These are phyloP conservation scores for Cryptosporidium parvum DNA, from an alignment of 169 alveolate species.

Conservation along the genomic window DNA sequence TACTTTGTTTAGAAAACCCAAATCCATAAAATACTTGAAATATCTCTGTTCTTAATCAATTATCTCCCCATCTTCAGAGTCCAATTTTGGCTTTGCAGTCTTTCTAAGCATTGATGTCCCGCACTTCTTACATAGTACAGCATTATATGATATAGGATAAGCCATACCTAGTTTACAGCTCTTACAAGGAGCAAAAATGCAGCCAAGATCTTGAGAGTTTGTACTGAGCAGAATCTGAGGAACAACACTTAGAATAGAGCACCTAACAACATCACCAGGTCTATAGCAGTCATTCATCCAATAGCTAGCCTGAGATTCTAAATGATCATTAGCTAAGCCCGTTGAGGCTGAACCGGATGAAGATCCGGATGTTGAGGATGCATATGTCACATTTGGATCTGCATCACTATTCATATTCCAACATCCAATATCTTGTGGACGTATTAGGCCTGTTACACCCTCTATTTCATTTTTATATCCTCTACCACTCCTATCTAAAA, in stretches of 20 bases:
- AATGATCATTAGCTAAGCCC: constrained; percentile 38
- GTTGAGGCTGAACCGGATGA: constrained; percentile 4
- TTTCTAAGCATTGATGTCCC: constrained; percentile 54
- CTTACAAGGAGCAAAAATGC: constrained; percentile 59
- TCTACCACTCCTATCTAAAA: constrained; percentile 23
- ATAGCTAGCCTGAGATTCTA: constrained; percentile 43
- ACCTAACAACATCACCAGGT: constrained; percentile 69
- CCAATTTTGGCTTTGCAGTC: constrained; percentile 49
- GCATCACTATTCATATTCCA: constrained; percentile 46
- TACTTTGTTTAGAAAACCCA: background rate
- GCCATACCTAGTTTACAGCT: constrained; percentile 46
- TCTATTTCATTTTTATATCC: constrained; percentile 45
- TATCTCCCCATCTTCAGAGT: constrained; percentile 14
- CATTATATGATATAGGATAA: constrained; percentile 74
- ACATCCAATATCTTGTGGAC: constrained; percentile 65
- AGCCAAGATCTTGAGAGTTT: constrained; percentile 48
- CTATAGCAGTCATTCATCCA: constrained; percentile 73
- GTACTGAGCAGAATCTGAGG: constrained; percentile 58
- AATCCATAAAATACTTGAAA: background rate
- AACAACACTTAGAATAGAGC: constrained; percentile 32
- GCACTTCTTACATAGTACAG: constrained; percentile 60
- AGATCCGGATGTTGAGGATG: background rate
- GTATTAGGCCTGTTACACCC: constrained; percentile 39
- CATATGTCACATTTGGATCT: background rate
- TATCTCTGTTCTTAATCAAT: background rate